phyloP scores from a whole-genome alignment of 1,284 basidiomycete species.

The Sporisorium iseilematis-ciliati region DNA sequence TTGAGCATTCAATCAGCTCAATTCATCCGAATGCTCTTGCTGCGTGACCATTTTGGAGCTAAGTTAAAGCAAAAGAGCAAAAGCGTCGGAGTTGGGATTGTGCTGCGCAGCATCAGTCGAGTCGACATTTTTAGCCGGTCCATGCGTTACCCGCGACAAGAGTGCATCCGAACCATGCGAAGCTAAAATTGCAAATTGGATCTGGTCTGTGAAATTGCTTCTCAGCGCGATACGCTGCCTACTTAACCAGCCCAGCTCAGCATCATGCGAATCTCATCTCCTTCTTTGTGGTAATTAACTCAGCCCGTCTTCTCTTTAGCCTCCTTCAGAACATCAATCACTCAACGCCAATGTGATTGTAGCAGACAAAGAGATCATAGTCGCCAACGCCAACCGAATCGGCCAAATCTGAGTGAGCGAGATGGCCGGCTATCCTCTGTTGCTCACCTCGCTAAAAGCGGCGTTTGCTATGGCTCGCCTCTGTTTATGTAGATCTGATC shows the following conservation, averaged over 20 bases:
- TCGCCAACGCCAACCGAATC: too few species aligned
- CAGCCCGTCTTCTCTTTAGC: too few species aligned
- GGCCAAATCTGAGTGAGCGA: too few species aligned
- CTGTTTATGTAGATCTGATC: not conserved
- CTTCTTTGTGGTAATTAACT: not conserved
- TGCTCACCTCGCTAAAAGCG: not conserved
- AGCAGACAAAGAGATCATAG: too few species aligned
- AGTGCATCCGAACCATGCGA: not conserved
- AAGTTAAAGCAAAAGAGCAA: not conserved
- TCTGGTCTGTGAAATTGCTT: not conserved
- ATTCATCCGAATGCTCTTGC: not conserved
- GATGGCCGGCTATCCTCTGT: not conserved
- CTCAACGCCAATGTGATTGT: too few species aligned
- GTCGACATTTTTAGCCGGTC: not conserved
- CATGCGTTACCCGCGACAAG: not conserved
- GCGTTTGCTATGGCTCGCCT: conserved; percentile 1
- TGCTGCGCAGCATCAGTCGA: not conserved
- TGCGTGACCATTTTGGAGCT: not conserved
- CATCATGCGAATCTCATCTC: not conserved
- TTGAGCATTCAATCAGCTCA: not conserved
- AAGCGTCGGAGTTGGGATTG: conserved; percentile 1
- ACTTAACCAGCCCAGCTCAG: too few species aligned
- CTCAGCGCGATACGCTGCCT: not conserved
- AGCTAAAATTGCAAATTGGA: conserved; percentile 1
- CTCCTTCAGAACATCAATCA: too few species aligned